These are phyloP conservation scores for Diaporthe vaccinii DNA, from an alignment of 2,329 filamentous ascomycete species.

Conservation along the genomic window DNA sequence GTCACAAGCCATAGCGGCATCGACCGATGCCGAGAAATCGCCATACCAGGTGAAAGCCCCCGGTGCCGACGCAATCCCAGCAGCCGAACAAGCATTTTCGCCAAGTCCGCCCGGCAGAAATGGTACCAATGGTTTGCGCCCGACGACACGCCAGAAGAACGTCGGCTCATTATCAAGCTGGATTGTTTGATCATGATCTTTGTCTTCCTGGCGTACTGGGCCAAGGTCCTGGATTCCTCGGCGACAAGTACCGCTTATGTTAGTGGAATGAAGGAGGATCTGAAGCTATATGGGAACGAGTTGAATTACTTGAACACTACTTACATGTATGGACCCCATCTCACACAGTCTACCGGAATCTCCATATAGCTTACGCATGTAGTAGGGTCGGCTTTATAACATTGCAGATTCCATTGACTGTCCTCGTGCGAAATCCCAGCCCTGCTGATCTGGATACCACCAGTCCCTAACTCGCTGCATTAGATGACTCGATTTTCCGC, in stretches of 20 bases:
- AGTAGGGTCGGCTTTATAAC: conserved; percentile 15
- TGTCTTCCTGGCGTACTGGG: conserved; percentile 54
- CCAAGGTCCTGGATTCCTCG: conserved; percentile 54
- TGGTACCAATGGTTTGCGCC: conserved; percentile 22
- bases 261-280: conserved; percentile 32
- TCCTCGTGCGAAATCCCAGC: not conserved
- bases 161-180: conserved; percentile 50
- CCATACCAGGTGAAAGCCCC: not conserved
- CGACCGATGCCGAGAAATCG: not conserved
- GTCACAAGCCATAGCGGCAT: not conserved
- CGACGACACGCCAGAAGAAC: conserved; percentile 47
- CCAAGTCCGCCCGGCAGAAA: conserved; percentile 14
- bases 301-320: conserved; percentile 1
- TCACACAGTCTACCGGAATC: too few relatives aligned
- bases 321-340: not conserved
- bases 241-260: conserved; percentile 39
- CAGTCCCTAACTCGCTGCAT: not conserved
- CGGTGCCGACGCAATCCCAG: not conserved
- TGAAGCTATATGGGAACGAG: conserved; percentile 25
- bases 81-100: conserved; percentile 20
- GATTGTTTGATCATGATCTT: conserved; percentile 54
- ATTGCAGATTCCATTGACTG: not conserved
- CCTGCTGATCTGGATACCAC: too few relatives aligned
- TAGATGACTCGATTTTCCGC: conserved; percentile 20
- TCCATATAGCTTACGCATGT: not conserved